Conservation (phyloP, 2,329 filamentous ascomycete species). For the Rutstroemia sp. region DNA sequence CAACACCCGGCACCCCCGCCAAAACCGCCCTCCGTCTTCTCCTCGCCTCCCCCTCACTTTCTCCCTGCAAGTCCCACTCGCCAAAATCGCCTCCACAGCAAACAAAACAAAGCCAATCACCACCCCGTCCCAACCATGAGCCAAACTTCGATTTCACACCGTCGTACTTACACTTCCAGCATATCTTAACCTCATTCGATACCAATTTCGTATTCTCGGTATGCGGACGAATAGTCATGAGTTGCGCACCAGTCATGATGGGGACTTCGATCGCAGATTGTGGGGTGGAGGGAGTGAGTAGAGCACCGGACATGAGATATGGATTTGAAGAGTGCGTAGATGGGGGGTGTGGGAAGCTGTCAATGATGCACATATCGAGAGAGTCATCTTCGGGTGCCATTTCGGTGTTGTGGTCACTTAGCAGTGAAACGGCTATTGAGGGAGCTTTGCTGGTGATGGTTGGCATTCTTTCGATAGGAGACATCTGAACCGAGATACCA, state of each 20-base stretch:
- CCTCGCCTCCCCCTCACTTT: not conserved
- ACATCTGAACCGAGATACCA: not conserved
- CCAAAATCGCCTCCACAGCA: slow-evolving; percentile 24
- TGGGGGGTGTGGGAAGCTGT: not conserved
- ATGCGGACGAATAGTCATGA: not conserved
- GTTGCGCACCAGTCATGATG: slow-evolving; percentile 1
- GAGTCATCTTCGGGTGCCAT: not conserved
- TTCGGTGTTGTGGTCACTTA: not conserved
- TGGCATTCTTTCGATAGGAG: not conserved
- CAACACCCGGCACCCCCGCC: not conserved
- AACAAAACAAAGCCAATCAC: slow-evolving; percentile 18
- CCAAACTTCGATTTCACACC: slow-evolving; percentile 24
- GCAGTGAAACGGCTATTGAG: not conserved
- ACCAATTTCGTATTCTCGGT: not conserved
- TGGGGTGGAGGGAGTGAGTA: not conserved
- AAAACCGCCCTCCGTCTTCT: slow-evolving; percentile 2
- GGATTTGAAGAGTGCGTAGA: not conserved
- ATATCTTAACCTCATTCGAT: not conserved
- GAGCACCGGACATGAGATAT: not conserved
- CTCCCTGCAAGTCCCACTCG: not conserved
- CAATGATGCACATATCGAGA: slow-evolving; percentile 1
- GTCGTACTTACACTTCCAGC: slow-evolving; percentile 3
- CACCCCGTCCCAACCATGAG: slow-evolving; percentile 17
- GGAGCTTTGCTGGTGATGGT: not conserved
- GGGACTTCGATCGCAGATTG: not conserved